Evolutionary conservation across 441 rosid species (phyloP).

Genomic region (Pelargonium fulgidum): DNA sequence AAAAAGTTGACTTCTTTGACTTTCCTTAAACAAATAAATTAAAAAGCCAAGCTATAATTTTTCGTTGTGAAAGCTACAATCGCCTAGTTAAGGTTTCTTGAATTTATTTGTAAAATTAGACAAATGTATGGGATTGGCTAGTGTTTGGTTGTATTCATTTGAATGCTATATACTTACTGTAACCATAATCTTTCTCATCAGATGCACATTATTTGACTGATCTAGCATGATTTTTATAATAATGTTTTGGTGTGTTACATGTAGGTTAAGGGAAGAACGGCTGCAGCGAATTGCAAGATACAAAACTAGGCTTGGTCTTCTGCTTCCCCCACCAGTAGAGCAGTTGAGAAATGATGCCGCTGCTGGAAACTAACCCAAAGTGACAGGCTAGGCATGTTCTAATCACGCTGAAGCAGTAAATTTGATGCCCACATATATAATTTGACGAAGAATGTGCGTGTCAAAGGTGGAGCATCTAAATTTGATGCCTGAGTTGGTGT

Average conservation of each 20-base stretch:
- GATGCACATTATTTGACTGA: too few species aligned
- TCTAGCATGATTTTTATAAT: background rate
- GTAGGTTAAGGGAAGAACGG: conserved; percentile 59
- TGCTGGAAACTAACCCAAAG: conserved; percentile 31
- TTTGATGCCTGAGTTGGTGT: background rate
- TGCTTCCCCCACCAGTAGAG: conserved; percentile 70
- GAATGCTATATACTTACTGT: too few species aligned
- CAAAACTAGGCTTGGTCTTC: conserved; percentile 73
- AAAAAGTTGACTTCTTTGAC: too few species aligned
- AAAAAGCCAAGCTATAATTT: too few species aligned
- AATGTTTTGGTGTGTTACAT: conserved; percentile 14
- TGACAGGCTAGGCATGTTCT: background rate
- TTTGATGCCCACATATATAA: background rate
- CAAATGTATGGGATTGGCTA: too few species aligned
- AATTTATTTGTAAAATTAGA: too few species aligned
- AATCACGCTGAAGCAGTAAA: background rate
- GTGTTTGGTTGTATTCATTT: too few species aligned
- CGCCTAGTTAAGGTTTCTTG: too few species aligned
- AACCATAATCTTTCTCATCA: too few species aligned
- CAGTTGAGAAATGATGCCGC: conserved; percentile 47
- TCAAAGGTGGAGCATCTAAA: background rate
- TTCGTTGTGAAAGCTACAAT: too few species aligned
- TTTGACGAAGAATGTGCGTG: background rate
- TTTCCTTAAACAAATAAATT: too few species aligned
- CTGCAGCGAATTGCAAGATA: conserved; percentile 66